Evolutionary conservation across 768 basidiomycete species (phyloP).

Genomic region (Calocera viscosa): DNA sequence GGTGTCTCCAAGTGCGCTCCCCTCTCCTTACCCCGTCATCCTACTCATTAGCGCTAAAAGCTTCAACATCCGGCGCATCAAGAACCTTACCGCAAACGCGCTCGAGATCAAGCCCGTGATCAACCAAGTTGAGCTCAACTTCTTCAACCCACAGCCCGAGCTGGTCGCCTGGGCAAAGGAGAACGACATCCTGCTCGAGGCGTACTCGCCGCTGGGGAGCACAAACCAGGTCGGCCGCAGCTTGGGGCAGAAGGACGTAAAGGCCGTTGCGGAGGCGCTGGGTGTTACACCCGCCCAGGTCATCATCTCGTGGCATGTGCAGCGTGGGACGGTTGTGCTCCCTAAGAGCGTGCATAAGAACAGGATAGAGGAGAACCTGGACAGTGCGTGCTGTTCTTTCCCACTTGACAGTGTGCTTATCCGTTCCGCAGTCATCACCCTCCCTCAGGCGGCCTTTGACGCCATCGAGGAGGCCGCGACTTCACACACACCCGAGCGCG

Average conservation of each 20-base stretch:
- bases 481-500: conserved; percentile 44
- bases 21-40: not conserved
- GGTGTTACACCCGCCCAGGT: conserved; percentile 65
- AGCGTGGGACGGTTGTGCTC: conserved; percentile 58
- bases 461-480: conserved; percentile 40
- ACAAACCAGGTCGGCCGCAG: conserved; percentile 44
- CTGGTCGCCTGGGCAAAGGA: conserved; percentile 57
- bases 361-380: conserved; percentile 56
- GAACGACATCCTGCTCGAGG: conserved; percentile 51
- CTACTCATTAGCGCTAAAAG: conserved; percentile 23
- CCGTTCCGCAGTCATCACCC: conserved; percentile 24
- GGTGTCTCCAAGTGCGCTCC: conserved; percentile 63
- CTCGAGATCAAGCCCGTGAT: conserved; percentile 49
- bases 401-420: not conserved
- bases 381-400: conserved; percentile 30
- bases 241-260: conserved; percentile 51
- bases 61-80: conserved; percentile 51
- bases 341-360: conserved; percentile 66
- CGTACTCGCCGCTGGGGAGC: conserved; percentile 66
- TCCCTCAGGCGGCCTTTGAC: conserved; percentile 32
- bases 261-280: conserved; percentile 47
- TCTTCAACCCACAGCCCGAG: conserved; percentile 65
- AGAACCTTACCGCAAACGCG: conserved; percentile 50
- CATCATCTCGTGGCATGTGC: conserved; percentile 62
- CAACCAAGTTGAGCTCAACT: conserved; percentile 71